These are phyloP conservation scores for Quercus aquifolioides DNA, from an alignment of 306 rosid species.

Conservation along the genomic window DNA sequence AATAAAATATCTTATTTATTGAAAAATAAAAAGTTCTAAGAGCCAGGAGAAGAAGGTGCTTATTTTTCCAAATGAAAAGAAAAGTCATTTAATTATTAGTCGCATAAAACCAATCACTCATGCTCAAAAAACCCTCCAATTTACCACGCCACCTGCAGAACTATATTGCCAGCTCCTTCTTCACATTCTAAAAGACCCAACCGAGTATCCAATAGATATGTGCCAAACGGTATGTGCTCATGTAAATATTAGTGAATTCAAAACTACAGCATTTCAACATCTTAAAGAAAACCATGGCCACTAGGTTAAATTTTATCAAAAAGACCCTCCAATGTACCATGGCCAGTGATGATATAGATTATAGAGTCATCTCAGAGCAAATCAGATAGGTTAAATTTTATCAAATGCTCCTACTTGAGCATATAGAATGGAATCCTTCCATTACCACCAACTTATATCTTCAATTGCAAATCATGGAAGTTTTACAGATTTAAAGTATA, in stretches of 20 bases:
- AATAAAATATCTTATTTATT: no score
- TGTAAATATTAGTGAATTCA: not conserved
- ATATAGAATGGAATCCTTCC: conserved; percentile 3
- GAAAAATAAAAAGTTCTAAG: not conserved
- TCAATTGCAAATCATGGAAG: not conserved
- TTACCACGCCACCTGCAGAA: not conserved
- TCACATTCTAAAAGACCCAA: not conserved
- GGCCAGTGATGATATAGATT: not conserved
- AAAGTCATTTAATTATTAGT: not conserved
- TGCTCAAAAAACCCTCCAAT: not conserved
- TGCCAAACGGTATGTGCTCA: not conserved
- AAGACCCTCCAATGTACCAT: not conserved
- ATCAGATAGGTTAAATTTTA: not conserved
- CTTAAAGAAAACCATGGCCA: not conserved
- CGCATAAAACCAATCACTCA: not conserved
- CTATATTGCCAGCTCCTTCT: not conserved
- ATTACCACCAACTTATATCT: not conserved
- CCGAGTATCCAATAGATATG: not conserved
- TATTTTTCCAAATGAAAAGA: not conserved
- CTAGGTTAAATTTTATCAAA: no score
- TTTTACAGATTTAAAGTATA: not conserved
- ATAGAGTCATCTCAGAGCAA: not conserved
- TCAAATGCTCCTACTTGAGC: not conserved
- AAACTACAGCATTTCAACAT: not conserved
- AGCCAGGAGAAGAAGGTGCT: not conserved